Percentiles rank a stretch among this genome's conserved stretches.
Evolutionary conservation across 2,329 filamentous ascomycete species (phyloP).

Genomic region (Hymenoscyphus repandus): DNA sequence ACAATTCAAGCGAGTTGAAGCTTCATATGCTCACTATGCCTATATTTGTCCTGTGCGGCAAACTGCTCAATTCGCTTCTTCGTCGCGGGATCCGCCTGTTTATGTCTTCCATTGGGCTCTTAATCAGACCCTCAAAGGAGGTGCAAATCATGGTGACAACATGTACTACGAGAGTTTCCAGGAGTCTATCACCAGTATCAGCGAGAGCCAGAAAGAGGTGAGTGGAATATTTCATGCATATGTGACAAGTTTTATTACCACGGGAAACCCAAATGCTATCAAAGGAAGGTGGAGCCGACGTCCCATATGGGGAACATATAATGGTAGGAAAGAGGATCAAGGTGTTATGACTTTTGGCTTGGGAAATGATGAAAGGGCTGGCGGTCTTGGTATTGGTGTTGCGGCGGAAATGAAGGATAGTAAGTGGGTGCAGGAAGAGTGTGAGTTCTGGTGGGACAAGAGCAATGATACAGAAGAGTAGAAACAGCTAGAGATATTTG

Average conservation of each 20-base stretch:
- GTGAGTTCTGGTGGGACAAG: slow-evolving; percentile 40
- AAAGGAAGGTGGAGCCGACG: slow-evolving; percentile 28
- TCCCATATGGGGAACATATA: slow-evolving; percentile 31
- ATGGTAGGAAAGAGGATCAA: slow-evolving; percentile 21
- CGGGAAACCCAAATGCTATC: slow-evolving; percentile 20
- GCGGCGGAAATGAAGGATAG: slow-evolving; percentile 37
- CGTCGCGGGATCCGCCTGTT: slow-evolving; percentile 26
- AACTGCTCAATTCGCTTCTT: slow-evolving; percentile 41
- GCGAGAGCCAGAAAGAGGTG: slow-evolving; percentile 16
- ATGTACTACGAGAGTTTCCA: slow-evolving; percentile 41
- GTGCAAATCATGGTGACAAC: slow-evolving; percentile 41
- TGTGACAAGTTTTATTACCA: slow-evolving; percentile 22
- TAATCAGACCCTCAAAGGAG: slow-evolving; percentile 25
- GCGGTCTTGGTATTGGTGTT: slow-evolving; percentile 34
- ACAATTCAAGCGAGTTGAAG: slow-evolving; percentile 53
- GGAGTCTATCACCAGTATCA: slow-evolving; percentile 16
- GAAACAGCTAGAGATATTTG: too few relatives aligned
- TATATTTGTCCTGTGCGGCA: slow-evolving; percentile 59
- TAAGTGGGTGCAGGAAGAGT: slow-evolving; percentile 39
- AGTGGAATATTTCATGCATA: slow-evolving; percentile 20
- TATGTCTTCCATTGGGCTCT: slow-evolving; percentile 57
- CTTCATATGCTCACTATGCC: slow-evolving; percentile 57
- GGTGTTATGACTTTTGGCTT: slow-evolving; percentile 41
- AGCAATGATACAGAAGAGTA: slow-evolving; percentile 11
- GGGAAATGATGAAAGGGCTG: slow-evolving; percentile 44